Evolutionary conservation across 345 rosid genomes (phyloP), one percentile per base, ranked within the genome.

Genomic region (Eucalyptus microcorys): DNA sequence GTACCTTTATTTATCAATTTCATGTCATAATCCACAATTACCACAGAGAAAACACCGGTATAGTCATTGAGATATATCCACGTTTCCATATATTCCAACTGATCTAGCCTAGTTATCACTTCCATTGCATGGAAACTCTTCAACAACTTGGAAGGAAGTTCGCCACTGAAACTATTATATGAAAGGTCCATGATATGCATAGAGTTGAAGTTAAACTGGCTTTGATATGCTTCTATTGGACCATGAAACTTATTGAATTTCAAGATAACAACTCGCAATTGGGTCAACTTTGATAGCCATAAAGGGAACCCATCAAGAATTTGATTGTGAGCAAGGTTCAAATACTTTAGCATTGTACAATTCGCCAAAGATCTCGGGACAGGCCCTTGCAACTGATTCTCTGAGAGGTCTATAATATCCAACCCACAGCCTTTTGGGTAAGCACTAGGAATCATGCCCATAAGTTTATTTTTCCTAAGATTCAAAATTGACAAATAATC

Each of bases 11-110:
- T 59, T 15, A 59, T 59, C 66, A 59, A 59, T 59, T 59, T 59
- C 66, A 59, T 57, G 30, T 10, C n/a, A 57, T 0, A 55, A 55
- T 0, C 30, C 26, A 0, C 0, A n/a, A n/a, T n/a, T n/a, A n/a
- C n/a, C n/a, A n/a, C n/a, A n/a, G n/a, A n/a, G n/a, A n/a, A n/a
- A n/a, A n/a, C n/a, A n/a, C n/a, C n/a, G n/a, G n/a, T n/a, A n/a
- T n/a, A n/a, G n/a, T n/a, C n/a, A n/a, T n/a, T n/a, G n/a, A n/a
- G n/a, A n/a, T n/a, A n/a, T n/a, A n/a, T n/a, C n/a, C n/a, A n/a
- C n/a, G n/a, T n/a, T n/a, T n/a, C n/a, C 32, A 26, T 11, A 59
- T 59, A 26, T 26, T 27, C 3, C 7, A 59, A 11, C 1, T 0
- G 1, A 1, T 59, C 15, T 27, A 27, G 32, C 7, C 4, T 6